A percentile compares a stretch with the other conserved stretches of the same genome.
These are phyloP conservation scores for Otatea glauca DNA, from an alignment of 176 grass and related monocot species.

Conservation along the genomic window DNA sequence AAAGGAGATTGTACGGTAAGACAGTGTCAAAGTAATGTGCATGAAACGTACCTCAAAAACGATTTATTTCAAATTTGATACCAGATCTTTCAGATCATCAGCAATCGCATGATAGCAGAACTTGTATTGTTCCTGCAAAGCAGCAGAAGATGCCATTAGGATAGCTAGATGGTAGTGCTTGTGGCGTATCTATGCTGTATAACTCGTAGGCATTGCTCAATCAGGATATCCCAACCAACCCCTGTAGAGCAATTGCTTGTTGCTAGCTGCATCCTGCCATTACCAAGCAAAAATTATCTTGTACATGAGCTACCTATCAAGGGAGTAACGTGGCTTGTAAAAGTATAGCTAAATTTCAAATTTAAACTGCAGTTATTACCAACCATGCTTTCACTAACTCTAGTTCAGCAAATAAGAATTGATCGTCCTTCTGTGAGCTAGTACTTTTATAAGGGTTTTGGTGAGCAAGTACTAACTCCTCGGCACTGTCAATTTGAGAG, in stretches of 20 bases:
- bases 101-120: slow-evolving; percentile 69
- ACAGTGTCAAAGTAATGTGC: neutral
- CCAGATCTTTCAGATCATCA: slow-evolving; percentile 68
- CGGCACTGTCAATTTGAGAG: neutral
- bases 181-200: neutral
- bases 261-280: neutral
- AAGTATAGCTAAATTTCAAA: neutral
- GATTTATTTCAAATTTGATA: slow-evolving; percentile 38
- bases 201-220: neutral
- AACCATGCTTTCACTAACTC: neutral
- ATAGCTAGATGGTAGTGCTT: neutral
- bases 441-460: neutral
- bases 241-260: neutral
- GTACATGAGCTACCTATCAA: neutral
- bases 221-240: neutral
- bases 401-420: slow-evolving; percentile 12
- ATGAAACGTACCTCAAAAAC: slow-evolving; percentile 38
- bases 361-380: neutral
- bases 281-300: neutral
- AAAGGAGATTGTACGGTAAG: neutral
- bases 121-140: slow-evolving; percentile 78
- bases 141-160: slow-evolving; percentile 11
- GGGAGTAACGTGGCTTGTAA: neutral
- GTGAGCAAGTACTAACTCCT: neutral
- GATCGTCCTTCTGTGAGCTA: neutral